Evolutionary conservation across 2,329 filamentous ascomycete genomes (phyloP).

Genomic region (Calonectria crousiana): DNA sequence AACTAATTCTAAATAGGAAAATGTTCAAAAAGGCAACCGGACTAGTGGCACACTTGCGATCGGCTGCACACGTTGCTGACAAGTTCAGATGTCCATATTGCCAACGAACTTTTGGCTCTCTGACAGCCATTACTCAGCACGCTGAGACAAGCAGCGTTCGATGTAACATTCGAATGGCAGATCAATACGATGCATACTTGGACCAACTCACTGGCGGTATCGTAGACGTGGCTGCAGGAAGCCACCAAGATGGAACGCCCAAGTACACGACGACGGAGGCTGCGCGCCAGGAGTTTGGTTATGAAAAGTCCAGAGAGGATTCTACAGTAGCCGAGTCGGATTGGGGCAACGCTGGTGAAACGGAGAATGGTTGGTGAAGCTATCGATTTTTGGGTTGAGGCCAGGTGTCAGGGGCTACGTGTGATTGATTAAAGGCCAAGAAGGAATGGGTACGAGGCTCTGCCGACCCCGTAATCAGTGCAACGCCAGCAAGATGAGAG

Average conservation of each 20-base stretch:
- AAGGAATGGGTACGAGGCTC: neutral
- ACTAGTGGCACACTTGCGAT: conserved; percentile 59
- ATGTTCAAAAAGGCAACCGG: conserved; percentile 49
- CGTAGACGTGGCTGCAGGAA: conserved; percentile 38
- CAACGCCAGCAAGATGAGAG: conserved; percentile 2
- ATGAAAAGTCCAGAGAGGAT: neutral
- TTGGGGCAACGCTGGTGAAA: conserved; percentile 7
- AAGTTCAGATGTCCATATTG: conserved; percentile 60
- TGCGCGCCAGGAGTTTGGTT: conserved; percentile 12
- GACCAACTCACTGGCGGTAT: conserved; percentile 50
- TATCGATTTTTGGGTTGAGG: neutral
- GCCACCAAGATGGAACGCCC: conserved; percentile 44
- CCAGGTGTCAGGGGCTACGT: neutral
- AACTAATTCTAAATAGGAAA: conserved; percentile 49
- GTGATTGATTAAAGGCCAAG: neutral
- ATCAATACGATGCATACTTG: conserved; percentile 50
- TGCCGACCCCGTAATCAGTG: neutral
- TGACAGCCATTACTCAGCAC: conserved; percentile 61
- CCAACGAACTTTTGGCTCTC: conserved; percentile 53
- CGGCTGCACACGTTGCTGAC: conserved; percentile 45
- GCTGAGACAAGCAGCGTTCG: conserved; percentile 57
- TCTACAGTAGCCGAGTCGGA: neutral
- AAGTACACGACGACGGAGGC: conserved; percentile 41
- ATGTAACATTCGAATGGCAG: conserved; percentile 58
- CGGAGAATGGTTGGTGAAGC: conserved; percentile 28